Evolutionary conservation across 345 rosid genomes (phyloP).

Genomic region (Melaleuca quinquenervia): DNA sequence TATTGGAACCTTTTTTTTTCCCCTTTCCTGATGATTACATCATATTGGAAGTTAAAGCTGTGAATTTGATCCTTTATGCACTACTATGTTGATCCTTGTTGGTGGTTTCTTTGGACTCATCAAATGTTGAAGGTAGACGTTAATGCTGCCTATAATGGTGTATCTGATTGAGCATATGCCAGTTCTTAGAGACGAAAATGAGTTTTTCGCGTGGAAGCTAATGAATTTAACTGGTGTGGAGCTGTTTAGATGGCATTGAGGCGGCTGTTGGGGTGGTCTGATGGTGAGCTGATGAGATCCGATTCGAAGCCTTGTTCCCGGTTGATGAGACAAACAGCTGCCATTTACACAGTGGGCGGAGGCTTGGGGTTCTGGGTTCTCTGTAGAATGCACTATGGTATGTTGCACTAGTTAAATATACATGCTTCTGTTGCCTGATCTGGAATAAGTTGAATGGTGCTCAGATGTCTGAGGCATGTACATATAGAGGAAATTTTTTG

Average conservation of each 20-base stretch:
- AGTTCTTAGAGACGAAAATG: not conserved
- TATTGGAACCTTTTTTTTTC: not conserved
- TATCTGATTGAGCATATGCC: not conserved
- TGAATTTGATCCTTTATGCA: not conserved
- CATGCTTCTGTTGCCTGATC: not conserved
- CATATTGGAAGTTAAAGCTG: not conserved
- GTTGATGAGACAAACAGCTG: conserved; percentile 74
- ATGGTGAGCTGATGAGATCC: conserved; percentile 74
- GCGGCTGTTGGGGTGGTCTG: conserved; percentile 54
- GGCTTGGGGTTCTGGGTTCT: conserved; percentile 84
- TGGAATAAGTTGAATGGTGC: not conserved
- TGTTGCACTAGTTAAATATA: not conserved
- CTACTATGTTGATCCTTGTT: not conserved
- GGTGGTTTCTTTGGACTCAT: not conserved
- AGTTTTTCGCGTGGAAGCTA: not conserved
- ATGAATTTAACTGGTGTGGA: not conserved
- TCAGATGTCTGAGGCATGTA: not conserved
- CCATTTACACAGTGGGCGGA: conserved; percentile 61
- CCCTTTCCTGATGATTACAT: not conserved
- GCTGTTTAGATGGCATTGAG: conserved; percentile 47
- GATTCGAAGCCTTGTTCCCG: conserved; percentile 77
- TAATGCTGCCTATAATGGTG: not conserved
- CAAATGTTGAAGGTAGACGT: not conserved
- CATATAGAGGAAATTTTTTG: not conserved
- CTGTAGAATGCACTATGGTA: conserved; percentile 73